Conservation (phyloP, 129 eudicot genomes). For the Solidago caesia region DNA sequence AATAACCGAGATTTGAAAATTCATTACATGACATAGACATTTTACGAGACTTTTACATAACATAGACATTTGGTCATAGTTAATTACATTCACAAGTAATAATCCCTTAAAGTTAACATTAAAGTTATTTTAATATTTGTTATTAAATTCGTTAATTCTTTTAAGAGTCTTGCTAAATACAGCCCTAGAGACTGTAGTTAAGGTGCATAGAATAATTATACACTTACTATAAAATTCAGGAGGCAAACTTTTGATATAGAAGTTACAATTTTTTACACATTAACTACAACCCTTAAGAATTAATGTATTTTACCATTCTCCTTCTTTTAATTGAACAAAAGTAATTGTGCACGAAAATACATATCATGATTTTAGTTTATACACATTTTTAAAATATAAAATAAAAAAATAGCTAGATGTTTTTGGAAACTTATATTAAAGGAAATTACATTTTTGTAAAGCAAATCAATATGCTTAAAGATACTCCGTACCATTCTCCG, state of each 20-base stretch:
- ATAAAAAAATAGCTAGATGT: neutral
- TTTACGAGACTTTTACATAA: no score
- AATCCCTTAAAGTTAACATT: no score
- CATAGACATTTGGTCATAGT: no score
- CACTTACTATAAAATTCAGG: neutral
- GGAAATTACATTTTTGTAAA: neutral
- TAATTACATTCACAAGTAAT: no score
- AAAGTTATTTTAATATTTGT: no score
- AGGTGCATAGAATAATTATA: no score
- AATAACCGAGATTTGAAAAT: no score
- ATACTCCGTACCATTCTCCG: neutral
- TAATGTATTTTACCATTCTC: neutral
- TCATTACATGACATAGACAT: no score
- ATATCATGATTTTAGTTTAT: neutral
- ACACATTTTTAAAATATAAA: neutral
- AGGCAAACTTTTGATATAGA: neutral
- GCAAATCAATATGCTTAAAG: conserved; percentile 14
- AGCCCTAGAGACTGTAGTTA: no score
- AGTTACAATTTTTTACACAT: neutral
- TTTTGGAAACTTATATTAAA: neutral
- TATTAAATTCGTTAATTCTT: no score
- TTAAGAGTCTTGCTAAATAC: no score
- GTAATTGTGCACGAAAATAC: neutral
- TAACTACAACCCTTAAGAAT: neutral
- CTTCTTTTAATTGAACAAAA: no score